Evolutionary conservation across 345 rosid genomes (phyloP).

Genomic region (Pistacia integerrima): DNA sequence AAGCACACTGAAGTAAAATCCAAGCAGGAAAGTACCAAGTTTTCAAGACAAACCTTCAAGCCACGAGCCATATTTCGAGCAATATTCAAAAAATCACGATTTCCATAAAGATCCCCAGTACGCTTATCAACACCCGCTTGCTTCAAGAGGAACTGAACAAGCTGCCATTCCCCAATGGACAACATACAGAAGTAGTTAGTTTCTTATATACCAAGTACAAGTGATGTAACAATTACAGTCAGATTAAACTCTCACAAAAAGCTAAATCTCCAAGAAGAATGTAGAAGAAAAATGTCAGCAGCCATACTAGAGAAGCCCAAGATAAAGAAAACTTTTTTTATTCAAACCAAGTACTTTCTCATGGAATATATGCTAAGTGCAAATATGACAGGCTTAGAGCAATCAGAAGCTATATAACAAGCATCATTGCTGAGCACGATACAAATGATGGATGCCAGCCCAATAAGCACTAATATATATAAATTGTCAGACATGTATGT

Average conservation of each 20-base stretch:
- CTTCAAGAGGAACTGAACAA: constrained; percentile 89
- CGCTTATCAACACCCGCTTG: constrained; percentile 97
- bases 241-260: constrained; percentile 4
- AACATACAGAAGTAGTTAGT: constrained; percentile 27
- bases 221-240: neutral
- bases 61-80: constrained; percentile 99
- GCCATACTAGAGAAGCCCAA: neutral
- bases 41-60: constrained; percentile 63
- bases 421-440: neutral
- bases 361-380: neutral
- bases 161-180: constrained; percentile 52
- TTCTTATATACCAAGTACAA: constrained; percentile 6
- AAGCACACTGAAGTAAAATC: constrained; percentile 13
- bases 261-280: neutral
- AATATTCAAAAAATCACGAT: constrained; percentile 89
- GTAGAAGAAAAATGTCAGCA: neutral
- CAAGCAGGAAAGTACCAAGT: constrained; percentile 6
- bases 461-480: neutral
- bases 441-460: neutral
- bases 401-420: neutral
- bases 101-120: constrained; percentile 94
- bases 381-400: neutral
- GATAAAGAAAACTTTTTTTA: neutral
- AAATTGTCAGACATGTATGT: neutral
- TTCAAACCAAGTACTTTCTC: constrained; percentile 2